Conservation (phyloP, 306 rosid species). For the Erythrophleum fordii region DNA sequence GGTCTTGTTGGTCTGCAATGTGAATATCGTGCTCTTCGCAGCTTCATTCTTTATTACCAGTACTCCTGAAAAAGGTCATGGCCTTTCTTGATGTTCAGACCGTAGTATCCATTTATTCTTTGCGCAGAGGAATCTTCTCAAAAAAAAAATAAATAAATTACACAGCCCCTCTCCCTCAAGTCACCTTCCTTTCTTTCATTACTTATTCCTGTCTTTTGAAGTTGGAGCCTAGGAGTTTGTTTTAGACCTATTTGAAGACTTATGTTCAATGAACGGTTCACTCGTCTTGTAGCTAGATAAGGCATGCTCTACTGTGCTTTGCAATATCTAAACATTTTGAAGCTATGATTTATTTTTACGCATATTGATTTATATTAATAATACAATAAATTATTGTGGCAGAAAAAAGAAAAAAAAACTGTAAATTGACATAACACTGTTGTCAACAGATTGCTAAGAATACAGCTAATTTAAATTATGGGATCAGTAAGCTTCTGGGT, state of each 20-base stretch:
- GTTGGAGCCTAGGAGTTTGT: conserved; percentile 21
- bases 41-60: neutral
- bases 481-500: neutral
- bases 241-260: neutral
- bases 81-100: neutral
- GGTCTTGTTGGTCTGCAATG: conserved; percentile 17
- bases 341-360: neutral
- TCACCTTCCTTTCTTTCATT: neutral
- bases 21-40: conserved; percentile 1
- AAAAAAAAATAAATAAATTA: neutral
- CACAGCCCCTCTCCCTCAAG: neutral
- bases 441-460: conserved; percentile 25
- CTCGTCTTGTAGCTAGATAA: conserved; percentile 4
- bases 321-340: neutral
- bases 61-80: neutral
- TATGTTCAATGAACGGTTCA: neutral
- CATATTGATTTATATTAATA: conserved; percentile 22
- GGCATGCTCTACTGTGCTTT: conserved; percentile 18
- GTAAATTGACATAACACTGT: conserved; percentile 1
- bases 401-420: too few species aligned
- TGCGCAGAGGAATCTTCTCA: conserved; percentile 2
- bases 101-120: neutral
- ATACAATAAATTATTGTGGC: too few species aligned
- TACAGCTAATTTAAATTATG: neutral
- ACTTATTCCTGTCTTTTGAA: neutral